Evolutionary conservation across 768 basidiomycete species (phyloP).

Genomic region (Chalciporus chontae): DNA sequence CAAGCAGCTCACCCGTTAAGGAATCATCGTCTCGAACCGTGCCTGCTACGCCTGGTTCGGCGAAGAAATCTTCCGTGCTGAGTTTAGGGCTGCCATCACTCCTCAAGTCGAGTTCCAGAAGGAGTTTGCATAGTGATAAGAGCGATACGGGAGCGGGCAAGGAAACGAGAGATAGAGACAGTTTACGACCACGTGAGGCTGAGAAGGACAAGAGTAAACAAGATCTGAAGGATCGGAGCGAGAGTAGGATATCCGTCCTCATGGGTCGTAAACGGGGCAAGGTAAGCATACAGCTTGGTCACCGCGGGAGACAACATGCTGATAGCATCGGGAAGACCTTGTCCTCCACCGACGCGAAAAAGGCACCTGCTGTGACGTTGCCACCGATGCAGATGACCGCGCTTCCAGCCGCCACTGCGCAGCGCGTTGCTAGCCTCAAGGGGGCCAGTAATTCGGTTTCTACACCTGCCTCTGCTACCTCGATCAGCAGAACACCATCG

Average conservation of each 20-base stretch:
- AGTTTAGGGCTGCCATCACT: conserved; percentile 79
- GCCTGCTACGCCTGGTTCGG: conserved; percentile 52
- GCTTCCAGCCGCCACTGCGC: conserved; percentile 74
- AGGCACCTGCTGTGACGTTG: conserved; percentile 63
- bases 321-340: conserved; percentile 54
- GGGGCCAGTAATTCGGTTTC: conserved; percentile 44
- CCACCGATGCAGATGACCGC: conserved; percentile 92
- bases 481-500: conserved; percentile 41
- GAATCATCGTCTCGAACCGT: conserved; percentile 50
- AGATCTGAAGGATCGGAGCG: conserved; percentile 79
- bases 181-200: conserved; percentile 36
- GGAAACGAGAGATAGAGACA: conserved; percentile 63
- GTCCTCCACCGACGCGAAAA: conserved; percentile 79
- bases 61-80: conserved; percentile 80
- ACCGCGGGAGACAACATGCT: conserved; percentile 3
- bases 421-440: conserved; percentile 82
- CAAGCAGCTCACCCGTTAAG: conserved; percentile 49
- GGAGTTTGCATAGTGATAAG: conserved; percentile 68
- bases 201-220: conserved; percentile 63
- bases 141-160: conserved; percentile 35
- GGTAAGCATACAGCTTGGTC: conserved; percentile 44
- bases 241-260: conserved; percentile 83
- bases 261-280: conserved; percentile 91
- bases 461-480: conserved; percentile 36
- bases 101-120: conserved; percentile 80